Evolutionary conservation across 371 early-diverging fungal genomes (phyloP), one percentile per base, ranked within the genome.

Genomic region (Mortierella sp.): DNA sequence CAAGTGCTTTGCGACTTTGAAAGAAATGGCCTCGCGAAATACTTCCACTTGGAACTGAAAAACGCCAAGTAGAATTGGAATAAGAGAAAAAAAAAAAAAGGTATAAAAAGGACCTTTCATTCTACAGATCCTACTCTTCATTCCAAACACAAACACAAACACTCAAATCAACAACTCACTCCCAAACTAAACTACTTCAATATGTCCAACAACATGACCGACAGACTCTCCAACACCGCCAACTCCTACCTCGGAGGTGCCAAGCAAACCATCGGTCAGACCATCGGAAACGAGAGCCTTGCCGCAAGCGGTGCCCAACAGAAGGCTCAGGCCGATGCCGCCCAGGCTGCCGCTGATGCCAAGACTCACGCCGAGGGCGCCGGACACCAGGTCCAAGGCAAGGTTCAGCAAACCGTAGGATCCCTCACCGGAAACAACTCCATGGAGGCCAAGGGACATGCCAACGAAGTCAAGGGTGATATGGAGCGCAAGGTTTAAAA

Each of bases 331-430:
- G 84, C 78, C 12, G 70, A 82, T 23, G 61, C 75, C 12, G 77
- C 77, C 19, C 64, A 69, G 10, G 58, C 71, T 32, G 57, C 69
- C 32, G 75, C 77, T n/a, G 62, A 74, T 35, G 63, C 74, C 19
- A 34, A 74, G 62, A 53, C 61, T 2, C 70, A 78, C 37, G 61
- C 69, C 32, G 68, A 72, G 34, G 84, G 82, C 3, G 23, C 64
- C 23, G 65, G 61, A 22, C 76, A 86, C 63, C 80, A 81, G 61
- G 63, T 68, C 42, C 64, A 66, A 31, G 89, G 89, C 37, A 63
- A 66, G 22, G 72, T 81, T 32, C 84, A 87, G 72, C 82, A 89
- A 53, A 71, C 65, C 9, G 72, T 85, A 19, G 86, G 89, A 15
- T 59, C 72, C 23, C 55, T 77, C 23, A 58, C 83, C 3, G 84